These are phyloP conservation scores for Leccinum truebloodii DNA, from an alignment of 768 basidiomycete species.

Conservation along the genomic window DNA sequence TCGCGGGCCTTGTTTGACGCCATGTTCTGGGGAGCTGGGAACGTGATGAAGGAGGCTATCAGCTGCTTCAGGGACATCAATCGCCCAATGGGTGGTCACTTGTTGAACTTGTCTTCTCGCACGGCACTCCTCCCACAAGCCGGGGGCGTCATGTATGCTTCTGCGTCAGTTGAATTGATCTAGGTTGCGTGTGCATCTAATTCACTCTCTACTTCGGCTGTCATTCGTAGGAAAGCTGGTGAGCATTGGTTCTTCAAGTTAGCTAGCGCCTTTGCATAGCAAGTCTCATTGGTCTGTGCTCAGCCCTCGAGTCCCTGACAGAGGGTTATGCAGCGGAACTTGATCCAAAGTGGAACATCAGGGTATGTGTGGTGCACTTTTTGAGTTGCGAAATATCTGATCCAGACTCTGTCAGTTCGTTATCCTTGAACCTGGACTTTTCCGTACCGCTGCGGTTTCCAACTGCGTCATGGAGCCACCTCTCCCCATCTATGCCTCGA, in stretches of 20 bases:
- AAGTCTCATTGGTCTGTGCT: not conserved
- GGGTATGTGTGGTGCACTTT: conserved; percentile 17
- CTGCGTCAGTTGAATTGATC: conserved; percentile 25
- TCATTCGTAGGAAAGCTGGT: conserved; percentile 21
- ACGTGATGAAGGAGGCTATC: conserved; percentile 36
- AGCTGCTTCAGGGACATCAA: conserved; percentile 40
- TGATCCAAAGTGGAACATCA: conserved; percentile 40
- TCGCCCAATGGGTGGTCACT: conserved; percentile 33
- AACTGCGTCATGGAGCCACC: conserved; percentile 15
- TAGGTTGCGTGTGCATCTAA: not conserved
- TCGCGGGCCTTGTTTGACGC: conserved; percentile 56
- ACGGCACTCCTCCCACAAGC: conserved; percentile 25
- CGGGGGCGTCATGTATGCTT: conserved; percentile 24
- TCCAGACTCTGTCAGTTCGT: conserved; percentile 15
- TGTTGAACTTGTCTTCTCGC: conserved; percentile 37
- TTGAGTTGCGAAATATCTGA: not conserved
- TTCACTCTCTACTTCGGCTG: not conserved
- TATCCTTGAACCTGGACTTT: conserved; percentile 25
- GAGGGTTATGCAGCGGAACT: conserved; percentile 34
- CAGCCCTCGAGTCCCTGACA: conserved; percentile 36
- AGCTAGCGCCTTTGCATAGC: not conserved
- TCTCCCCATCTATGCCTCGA: conserved; percentile 19
- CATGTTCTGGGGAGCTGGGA: conserved; percentile 35
- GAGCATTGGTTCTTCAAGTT: not conserved
- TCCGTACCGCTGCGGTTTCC: conserved; percentile 22